Conservation (phyloP, 306 rosid species). For the Spatholobus suberectus region DNA sequence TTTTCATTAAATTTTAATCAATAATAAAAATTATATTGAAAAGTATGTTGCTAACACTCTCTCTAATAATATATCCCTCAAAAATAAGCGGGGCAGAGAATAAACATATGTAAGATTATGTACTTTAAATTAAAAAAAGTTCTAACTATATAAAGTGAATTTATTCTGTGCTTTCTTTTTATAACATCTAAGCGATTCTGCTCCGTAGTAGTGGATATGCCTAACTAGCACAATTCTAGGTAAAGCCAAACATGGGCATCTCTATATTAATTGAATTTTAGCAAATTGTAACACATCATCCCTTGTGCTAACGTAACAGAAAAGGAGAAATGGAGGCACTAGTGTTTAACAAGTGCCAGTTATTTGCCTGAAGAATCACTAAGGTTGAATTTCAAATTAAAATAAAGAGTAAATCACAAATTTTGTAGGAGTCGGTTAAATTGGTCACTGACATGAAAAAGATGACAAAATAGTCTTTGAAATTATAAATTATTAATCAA, state of each 20-base stretch:
- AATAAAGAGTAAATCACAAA: not conserved
- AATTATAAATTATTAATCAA: too few species aligned
- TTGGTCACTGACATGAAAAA: too few species aligned
- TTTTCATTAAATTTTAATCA: too few species aligned
- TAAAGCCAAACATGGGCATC: slow-evolving; percentile 40
- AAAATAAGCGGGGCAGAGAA: not conserved
- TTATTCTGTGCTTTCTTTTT: slow-evolving; percentile 34
- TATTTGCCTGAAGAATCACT: not conserved
- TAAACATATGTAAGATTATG: not conserved
- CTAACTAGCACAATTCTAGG: slow-evolving; percentile 34
- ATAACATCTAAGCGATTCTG: slow-evolving; percentile 36
- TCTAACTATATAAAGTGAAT: slow-evolving; percentile 27
- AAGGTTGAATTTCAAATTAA: not conserved
- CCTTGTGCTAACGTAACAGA: not conserved
- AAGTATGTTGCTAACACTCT: too few species aligned
- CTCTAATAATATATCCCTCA: not conserved
- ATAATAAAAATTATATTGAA: too few species aligned
- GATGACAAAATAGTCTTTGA: too few species aligned
- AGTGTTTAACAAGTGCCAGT: not conserved
- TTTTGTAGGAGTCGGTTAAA: not conserved
- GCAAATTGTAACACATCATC: not conserved
- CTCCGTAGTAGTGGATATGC: not conserved
- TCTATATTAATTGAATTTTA: slow-evolving; percentile 18
- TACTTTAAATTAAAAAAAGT: not conserved
- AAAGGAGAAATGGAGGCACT: not conserved